A percentile compares a stretch with the other conserved stretches of the same genome.
Conservation (phyloP, 208 protist genomes). For the Trypanosoma congolense region DNA sequence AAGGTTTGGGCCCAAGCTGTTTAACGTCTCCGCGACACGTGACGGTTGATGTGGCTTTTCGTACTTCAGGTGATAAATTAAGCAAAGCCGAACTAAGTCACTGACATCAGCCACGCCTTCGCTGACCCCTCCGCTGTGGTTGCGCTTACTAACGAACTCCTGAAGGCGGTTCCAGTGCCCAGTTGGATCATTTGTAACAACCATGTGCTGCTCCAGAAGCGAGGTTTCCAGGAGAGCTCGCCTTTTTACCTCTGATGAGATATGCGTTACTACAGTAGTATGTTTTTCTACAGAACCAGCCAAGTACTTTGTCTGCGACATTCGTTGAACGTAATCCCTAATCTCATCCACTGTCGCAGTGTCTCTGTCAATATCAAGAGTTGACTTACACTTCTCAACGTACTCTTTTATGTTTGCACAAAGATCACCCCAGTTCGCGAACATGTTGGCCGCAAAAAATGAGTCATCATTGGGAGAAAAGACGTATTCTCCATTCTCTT, state of each 20-base stretch:
- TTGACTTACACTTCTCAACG: conserved; percentile 91
- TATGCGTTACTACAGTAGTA: conserved; percentile 64
- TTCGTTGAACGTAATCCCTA: conserved; percentile 78
- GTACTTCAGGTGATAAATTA: conserved; percentile 82
- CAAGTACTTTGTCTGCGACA: conserved; percentile 77
- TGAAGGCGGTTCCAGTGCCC: conserved; percentile 72
- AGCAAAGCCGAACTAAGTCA: conserved; percentile 69
- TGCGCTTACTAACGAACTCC: conserved; percentile 27
- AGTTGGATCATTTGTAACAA: conserved; percentile 44
- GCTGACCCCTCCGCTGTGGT: not conserved
- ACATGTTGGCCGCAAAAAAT: conserved; percentile 95
- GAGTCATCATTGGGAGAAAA: conserved; percentile 90
- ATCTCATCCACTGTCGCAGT: conserved; percentile 87
- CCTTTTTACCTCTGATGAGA: conserved; percentile 77
- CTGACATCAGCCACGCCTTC: conserved; percentile 20
- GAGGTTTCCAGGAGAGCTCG: conserved; percentile 88
- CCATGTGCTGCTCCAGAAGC: conserved; percentile 96
- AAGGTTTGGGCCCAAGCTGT: conserved; percentile 32
- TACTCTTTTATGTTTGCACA: conserved; percentile 92
- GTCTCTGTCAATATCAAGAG: conserved; percentile 68
- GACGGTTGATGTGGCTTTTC: conserved; percentile 36
- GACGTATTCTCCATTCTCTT: conserved; percentile 60
- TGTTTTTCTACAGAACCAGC: conserved; percentile 84
- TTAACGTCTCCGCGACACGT: conserved; percentile 32
- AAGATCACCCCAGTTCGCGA: conserved; percentile 97